Evolutionary conservation across 441 rosid genomes (phyloP).

Genomic region (Metrosideros polymorpha): DNA sequence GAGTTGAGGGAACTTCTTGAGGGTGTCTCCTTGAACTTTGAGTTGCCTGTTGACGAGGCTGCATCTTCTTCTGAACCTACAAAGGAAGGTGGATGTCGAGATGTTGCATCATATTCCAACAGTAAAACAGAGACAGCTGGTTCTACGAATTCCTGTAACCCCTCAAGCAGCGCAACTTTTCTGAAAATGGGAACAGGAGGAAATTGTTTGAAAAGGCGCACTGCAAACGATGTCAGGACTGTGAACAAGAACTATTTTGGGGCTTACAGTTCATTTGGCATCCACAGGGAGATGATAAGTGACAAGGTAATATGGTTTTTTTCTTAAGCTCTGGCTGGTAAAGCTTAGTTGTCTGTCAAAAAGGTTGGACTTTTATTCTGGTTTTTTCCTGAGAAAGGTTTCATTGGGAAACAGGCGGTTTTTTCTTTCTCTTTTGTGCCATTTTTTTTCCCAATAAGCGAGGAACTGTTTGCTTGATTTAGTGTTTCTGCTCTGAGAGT

Average conservation of each 20-base stretch:
- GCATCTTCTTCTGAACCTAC: slow-evolving; percentile 3
- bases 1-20: slow-evolving; percentile 41
- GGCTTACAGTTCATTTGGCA: slow-evolving; percentile 80
- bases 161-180: slow-evolving; percentile 12
- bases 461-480: not conserved
- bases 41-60: slow-evolving; percentile 12
- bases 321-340: not conserved
- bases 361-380: not conserved
- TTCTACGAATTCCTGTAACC: not conserved
- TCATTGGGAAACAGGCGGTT: not conserved
- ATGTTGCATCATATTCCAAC: slow-evolving; percentile 22
- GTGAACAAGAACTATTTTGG: slow-evolving; percentile 78
- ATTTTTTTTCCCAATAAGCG: not conserved
- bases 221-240: slow-evolving; percentile 39
- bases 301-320: slow-evolving; percentile 49
- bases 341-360: not conserved
- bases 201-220: slow-evolving; percentile 21
- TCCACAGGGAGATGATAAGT: slow-evolving; percentile 87
- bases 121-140: not conserved
- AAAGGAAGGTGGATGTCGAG: slow-evolving; percentile 15
- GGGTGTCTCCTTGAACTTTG: slow-evolving; percentile 26
- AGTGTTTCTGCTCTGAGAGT: not conserved
- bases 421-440: not conserved
- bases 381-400: not conserved
- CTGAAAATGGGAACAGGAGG: slow-evolving; percentile 10